These are phyloP conservation scores for Aureobasidium zeae DNA, from an alignment of 2,329 filamentous ascomycete species.

Conservation along the genomic window DNA sequence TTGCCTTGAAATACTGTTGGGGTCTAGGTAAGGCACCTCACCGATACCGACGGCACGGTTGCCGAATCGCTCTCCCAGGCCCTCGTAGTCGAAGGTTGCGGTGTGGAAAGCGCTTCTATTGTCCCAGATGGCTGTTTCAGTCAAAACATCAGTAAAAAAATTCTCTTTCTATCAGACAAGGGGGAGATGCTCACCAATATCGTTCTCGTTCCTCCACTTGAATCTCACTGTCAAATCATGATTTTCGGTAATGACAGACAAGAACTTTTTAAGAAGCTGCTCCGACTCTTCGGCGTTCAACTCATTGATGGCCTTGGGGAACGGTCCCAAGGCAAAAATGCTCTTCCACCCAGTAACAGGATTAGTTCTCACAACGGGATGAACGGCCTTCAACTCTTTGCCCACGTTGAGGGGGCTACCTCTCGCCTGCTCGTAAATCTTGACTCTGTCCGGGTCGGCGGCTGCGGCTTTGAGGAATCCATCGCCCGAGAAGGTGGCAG, in stretches of 20 bases:
- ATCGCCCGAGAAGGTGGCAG: conserved; percentile 31
- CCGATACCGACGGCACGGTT: conserved; percentile 48
- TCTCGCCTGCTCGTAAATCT: conserved; percentile 40
- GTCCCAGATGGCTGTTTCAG: conserved; percentile 51
- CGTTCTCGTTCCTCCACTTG: conserved; percentile 42
- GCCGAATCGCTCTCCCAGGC: conserved; percentile 42
- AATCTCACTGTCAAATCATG: conserved; percentile 44
- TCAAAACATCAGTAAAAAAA: conserved; percentile 16
- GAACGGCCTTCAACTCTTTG: conserved; percentile 39
- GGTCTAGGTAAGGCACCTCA: conserved; percentile 47
- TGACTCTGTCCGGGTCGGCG: conserved; percentile 30
- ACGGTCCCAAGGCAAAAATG: conserved; percentile 38
- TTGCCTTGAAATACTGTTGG: conserved; percentile 39
- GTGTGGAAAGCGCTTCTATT: conserved; percentile 52
- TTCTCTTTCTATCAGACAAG: too few relatives aligned
- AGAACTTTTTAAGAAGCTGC: conserved; percentile 36
- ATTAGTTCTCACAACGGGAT: conserved; percentile 52
- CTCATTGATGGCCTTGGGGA: conserved; percentile 34
- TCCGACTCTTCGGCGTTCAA: conserved; percentile 36
- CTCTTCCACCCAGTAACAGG: conserved; percentile 57
- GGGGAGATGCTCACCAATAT: conserved; percentile 30
- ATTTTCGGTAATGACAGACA: conserved; percentile 35
- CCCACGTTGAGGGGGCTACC: conserved; percentile 49
- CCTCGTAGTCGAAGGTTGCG: conserved; percentile 54
- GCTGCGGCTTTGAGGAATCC: conserved; percentile 33